Evolutionary conservation across 176 grass and related monocot genomes (phyloP), one percentile per base, ranked within the genome.

Genomic region (Luzula sylvatica): DNA sequence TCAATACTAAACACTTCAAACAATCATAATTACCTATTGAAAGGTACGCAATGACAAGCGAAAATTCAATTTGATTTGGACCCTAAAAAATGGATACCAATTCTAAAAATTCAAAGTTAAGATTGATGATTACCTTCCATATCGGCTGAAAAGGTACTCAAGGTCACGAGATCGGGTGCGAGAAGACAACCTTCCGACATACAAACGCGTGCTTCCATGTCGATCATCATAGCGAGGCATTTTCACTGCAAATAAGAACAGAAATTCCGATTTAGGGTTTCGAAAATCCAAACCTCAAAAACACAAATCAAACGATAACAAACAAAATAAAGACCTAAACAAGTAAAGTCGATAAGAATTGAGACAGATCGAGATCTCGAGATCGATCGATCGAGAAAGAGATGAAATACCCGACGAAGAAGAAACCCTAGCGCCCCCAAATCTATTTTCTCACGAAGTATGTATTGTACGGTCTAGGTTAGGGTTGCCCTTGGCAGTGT

Each of bases 211-310:
- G 35, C 26, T 76, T 32, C 74, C 92, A 63, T 83, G 66, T 12
- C 78, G 77, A 26, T 90, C 86, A 63, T 98, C 92, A 18, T 98
- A 53, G 61, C 92, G 92, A 75, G 86, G 92, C 92, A 98, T 98
- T 90, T 73, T 50, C 27, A 52, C 90, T 90, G 71, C 41, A 75
- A n/a, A 30, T 14, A 25, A 50, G 43, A 58, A 30, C 18, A 15
- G 8, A 39, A 66, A 16, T 7, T 17, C 1, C 15, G 14, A n/a
- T n/a, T 58, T 39, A 8, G 14, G 7, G 19, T 39, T 56, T 11
- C 9, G 38, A 38, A 39, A 12, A 11, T 15, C 1, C 6, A 14
- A 13, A 52, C 25, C 48, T 25, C 0, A 15, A 17, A 40, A 21
- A 11, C 29, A 20, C 26, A 18, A 8, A 0, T 14, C 17, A 4